These are phyloP conservation scores for Ophiostoma pallidulum DNA, from an alignment of 2,329 filamentous ascomycete species.

Conservation along the genomic window DNA sequence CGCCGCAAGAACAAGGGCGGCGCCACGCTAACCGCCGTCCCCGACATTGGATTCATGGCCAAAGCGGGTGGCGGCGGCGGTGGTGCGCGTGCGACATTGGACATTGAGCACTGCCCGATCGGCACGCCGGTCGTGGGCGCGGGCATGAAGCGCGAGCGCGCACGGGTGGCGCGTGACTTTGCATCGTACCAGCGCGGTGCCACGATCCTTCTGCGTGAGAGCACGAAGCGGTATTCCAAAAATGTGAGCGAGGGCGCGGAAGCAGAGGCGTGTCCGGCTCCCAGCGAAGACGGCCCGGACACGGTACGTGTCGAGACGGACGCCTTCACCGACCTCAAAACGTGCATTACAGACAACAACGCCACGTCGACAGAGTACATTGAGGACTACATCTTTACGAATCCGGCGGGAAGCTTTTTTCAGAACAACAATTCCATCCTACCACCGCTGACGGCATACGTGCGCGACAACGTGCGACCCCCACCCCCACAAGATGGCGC, in stretches of 20 bases:
- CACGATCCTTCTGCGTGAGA: constrained; percentile 82
- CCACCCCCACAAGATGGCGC: background rate
- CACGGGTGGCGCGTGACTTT: constrained; percentile 61
- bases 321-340: constrained; percentile 65
- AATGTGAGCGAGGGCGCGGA: background rate
- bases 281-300: constrained; percentile 26
- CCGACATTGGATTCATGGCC: constrained; percentile 80
- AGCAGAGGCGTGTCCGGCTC: background rate
- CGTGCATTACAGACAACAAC: constrained; percentile 80
- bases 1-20: constrained; percentile 39
- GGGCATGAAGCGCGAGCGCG: constrained; percentile 72
- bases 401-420: constrained; percentile 91
- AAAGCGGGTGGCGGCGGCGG: constrained; percentile 43
- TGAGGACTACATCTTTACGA: constrained; percentile 74
- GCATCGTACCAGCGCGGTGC: constrained; percentile 68
- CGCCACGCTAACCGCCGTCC: constrained; percentile 48
- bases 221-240: constrained; percentile 58
- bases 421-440: constrained; percentile 99
- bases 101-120: constrained; percentile 96
- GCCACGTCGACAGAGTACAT: constrained; percentile 80
- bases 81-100: constrained; percentile 66
- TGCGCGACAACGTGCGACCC: constrained; percentile 68
- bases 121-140: constrained; percentile 75
- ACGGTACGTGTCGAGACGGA: constrained; percentile 45
- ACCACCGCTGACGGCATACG: constrained; percentile 73